Evolutionary conservation across 1,139 yeast species (phyloP), one percentile per base, ranked within the genome.

Genomic region (Zygoascus meyerae): DNA sequence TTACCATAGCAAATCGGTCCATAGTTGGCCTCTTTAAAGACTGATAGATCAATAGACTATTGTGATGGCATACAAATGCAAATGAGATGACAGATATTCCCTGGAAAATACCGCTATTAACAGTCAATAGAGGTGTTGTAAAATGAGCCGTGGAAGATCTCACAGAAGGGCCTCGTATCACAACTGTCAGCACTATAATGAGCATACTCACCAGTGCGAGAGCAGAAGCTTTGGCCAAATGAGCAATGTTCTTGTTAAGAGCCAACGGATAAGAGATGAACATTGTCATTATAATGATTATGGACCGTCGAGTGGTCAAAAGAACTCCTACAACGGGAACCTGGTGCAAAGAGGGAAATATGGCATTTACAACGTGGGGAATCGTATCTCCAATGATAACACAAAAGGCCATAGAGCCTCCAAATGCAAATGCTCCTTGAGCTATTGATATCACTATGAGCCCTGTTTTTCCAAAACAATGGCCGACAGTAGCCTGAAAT

Each of bases 41-140:
- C 60, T 86, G 87, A 67, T 83, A 90, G 39, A 90, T 90, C 59
- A 89, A 83, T 37, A 90, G 78, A 0, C 97, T 86, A 61, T 90
- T 90, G 64, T 90, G 97, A 60, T 90, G 97, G 61, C 97, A 90
- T 2, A 90, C 97, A 57, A 90, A 75, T 5, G 97, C 95, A 69
- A 90, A 90, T 0, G 96, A 87, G 31, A 90, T 86, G 44, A 90
- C 95, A 15, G 94, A 82, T 18, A 90, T 80, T 1, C 96, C 96
- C 63, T 89, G 95, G 61, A 90, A 86, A 8, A 90, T 69, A 44
- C 82, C 80, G 14, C 73, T 65, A 51, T 83, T 83, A 45, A 86
- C 61, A 1, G 86, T 70, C 71, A 83, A 72, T 41, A 78, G 71
- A 1, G 70, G 58, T 0, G 65, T 54, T 0, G 76, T 61, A 28